Percentiles rank a stretch among this genome's conserved stretches.
phyloP scores from a whole-genome alignment of 192 early-diverging fungal genomes.

The Obelidium mucronatum region DNA sequence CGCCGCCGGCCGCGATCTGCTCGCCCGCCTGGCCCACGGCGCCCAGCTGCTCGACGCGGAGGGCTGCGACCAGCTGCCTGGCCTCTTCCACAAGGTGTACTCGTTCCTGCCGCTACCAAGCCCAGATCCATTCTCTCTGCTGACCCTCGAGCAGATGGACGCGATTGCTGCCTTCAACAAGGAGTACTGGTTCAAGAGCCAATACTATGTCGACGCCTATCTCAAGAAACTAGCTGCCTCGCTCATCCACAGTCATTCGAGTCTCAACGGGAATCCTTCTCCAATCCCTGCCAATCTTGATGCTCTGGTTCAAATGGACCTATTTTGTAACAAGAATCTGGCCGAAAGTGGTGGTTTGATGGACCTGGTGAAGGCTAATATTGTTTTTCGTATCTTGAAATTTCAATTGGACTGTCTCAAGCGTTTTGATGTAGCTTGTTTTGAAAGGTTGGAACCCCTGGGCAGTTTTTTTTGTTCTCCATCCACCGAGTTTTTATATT shows the following conservation, averaged over 20 bases:
- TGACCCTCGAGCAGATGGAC: not conserved
- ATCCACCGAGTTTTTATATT: not conserved
- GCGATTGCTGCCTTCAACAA: not conserved
- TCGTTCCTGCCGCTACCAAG: not conserved
- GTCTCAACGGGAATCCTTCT: not conserved
- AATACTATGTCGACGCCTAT: not conserved
- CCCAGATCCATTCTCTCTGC: not conserved
- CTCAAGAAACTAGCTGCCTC: not conserved
- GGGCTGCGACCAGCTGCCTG: not conserved
- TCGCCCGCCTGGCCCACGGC: not conserved
- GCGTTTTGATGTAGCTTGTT: constrained; percentile 2
- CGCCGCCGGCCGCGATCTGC: not conserved
- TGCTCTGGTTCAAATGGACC: not conserved
- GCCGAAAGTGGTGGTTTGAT: too few relatives aligned
- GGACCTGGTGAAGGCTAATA: not conserved
- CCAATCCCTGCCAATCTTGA: not conserved
- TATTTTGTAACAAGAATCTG: not conserved
- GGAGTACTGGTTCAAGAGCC: not conserved
- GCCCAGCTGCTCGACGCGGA: not conserved
- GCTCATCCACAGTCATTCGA: not conserved
- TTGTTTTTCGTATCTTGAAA: constrained; percentile 4
- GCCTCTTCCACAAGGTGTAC: not conserved
- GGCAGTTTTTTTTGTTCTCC: not conserved
- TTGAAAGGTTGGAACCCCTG: not conserved
- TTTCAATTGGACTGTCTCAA: not conserved